These are phyloP conservation scores for Entonaema liquescens DNA, from an alignment of 495 filamentous ascomycete species.

Conservation along the genomic window DNA sequence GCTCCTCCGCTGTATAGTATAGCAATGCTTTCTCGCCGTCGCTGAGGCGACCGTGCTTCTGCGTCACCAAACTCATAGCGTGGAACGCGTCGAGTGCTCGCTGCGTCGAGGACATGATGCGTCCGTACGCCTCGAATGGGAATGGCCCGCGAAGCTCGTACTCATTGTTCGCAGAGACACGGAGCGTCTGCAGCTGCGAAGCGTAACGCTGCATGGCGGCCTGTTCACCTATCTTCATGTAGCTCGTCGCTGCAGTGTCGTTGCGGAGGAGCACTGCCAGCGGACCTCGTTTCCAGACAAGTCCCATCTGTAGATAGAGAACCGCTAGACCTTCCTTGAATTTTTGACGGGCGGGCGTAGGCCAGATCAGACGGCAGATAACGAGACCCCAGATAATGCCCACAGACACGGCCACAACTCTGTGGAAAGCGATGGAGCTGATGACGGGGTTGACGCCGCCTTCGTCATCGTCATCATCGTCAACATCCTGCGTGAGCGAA, in stretches of 20 bases:
- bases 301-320: conserved; percentile 91
- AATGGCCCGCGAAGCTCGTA: conserved; percentile 88
- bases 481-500: conserved; percentile 78
- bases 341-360: conserved; percentile 85
- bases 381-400: conserved; percentile 94
- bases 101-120: conserved; percentile 79
- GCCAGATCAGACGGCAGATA: conserved; percentile 90
- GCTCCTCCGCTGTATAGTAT: conserved; percentile 79
- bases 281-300: conserved; percentile 97
- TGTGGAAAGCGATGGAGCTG: conserved; percentile 86
- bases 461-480: conserved; percentile 83
- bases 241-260: conserved; percentile 63
- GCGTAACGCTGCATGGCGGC: conserved; percentile 66
- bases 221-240: conserved; percentile 86
- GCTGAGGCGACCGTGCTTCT: conserved; percentile 78
- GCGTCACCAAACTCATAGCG: conserved; percentile 91
- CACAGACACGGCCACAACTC: conserved; percentile 84
- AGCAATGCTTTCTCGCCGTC: conserved; percentile 83
- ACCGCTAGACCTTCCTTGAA: conserved; percentile 86
- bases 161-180: conserved; percentile 77
- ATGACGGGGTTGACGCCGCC: conserved; percentile 87
- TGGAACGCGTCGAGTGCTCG: conserved; percentile 91
- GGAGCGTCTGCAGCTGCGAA: conserved; percentile 73
- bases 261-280: conserved; percentile 71
- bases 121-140: conserved; percentile 70